These are phyloP conservation scores for Nannochloropsis gaditana DNA, from an alignment of 108 stramenopile genomes.

Conservation along the genomic window DNA sequence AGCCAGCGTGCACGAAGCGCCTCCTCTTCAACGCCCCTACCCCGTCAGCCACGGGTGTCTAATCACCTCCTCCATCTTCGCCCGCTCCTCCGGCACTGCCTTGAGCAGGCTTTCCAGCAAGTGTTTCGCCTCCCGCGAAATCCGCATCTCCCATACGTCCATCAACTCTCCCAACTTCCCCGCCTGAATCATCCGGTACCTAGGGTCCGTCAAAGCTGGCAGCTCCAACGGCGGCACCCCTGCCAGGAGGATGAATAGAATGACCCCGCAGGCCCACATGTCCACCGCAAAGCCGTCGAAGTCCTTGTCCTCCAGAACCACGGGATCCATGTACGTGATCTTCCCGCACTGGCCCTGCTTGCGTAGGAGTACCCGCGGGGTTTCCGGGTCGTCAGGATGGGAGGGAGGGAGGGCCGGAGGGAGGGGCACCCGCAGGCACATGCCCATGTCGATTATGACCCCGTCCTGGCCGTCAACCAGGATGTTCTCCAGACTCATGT, in stretches of 20 bases:
- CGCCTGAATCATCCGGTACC: slow-evolving; percentile 68
- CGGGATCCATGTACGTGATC: slow-evolving; percentile 90
- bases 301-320: slow-evolving; percentile 65
- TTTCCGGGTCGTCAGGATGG: slow-evolving; percentile 58
- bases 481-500: slow-evolving; percentile 80
- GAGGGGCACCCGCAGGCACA: slow-evolving; percentile 85
- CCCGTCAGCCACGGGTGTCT: slow-evolving; percentile 57
- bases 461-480: slow-evolving; percentile 67
- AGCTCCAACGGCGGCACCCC: slow-evolving; percentile 86
- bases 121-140: slow-evolving; percentile 41
- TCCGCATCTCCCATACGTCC: slow-evolving; percentile 62
- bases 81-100: slow-evolving; percentile 61
- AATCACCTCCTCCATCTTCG: slow-evolving; percentile 63
- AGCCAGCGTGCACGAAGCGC: too few species aligned
- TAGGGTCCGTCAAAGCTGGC: slow-evolving; percentile 63
- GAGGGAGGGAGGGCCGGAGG: slow-evolving; percentile 34
- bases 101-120: slow-evolving; percentile 71
- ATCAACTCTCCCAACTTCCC: slow-evolving; percentile 66
- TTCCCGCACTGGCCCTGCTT: slow-evolving; percentile 85
- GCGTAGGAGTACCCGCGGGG: slow-evolving; percentile 62
- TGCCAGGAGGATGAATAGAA: slow-evolving; percentile 87
- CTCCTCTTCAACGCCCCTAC: not conserved
- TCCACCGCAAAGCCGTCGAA: slow-evolving; percentile 90
- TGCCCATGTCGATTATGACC: slow-evolving; percentile 87
- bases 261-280: slow-evolving; percentile 86